Base-by-base conservation (phyloP, 2,329 filamentous ascomycete genomes). In the Fusarium sterilihyphosum region DNA sequence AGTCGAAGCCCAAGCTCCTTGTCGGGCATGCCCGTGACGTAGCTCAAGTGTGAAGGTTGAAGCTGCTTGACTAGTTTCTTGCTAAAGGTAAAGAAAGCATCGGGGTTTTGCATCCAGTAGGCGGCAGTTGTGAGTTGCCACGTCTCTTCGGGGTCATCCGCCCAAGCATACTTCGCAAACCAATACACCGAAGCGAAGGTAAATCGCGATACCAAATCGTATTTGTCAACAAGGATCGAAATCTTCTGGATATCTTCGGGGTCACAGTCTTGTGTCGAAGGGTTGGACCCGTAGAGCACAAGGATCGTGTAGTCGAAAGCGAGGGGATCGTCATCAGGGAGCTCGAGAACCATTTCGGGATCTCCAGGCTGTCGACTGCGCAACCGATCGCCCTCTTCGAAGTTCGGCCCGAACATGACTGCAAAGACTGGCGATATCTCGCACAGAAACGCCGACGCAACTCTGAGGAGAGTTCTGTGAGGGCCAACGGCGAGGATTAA, bases 391-490 rank as follows among this genome's bases (percentile, higher is more conserved):
- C 70, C 70, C 35, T 73, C 65, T 33, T 54, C 60, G 7, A 73
- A 73, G 24, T 65, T 40, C 2, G 66, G 60, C 2, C 63, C 61
- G 13, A 75, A 65, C 70, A 75, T 75, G 1, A 61, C 73, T 2
- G 47, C 24, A 6, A 75, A 71, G 1, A 73, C 63, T 1, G 63
- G 70, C 20, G 73, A 75, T 16, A 71, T 66, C 4, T 67, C 49
- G 38, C 61, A 73, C 4, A 82, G 54, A 16, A 79, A 71, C 38
- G 63, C 53, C 1, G 74, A 78, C 20, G 70, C 52, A 7, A 79
- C 60, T 14, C 41, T 59, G 2, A 75, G 31, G 46, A 67, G 66
- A 33, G 40, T 58, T 35, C 65, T 53, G 33, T 53, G 38, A 29
- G 49, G 49, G 4, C 66, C 74, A n/a, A 75, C 67, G 6, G 72